A percentile compares a stretch with the other conserved stretches of the same genome.
Conservation (phyloP, 306 rosid genomes). For the Quercus alba region DNA sequence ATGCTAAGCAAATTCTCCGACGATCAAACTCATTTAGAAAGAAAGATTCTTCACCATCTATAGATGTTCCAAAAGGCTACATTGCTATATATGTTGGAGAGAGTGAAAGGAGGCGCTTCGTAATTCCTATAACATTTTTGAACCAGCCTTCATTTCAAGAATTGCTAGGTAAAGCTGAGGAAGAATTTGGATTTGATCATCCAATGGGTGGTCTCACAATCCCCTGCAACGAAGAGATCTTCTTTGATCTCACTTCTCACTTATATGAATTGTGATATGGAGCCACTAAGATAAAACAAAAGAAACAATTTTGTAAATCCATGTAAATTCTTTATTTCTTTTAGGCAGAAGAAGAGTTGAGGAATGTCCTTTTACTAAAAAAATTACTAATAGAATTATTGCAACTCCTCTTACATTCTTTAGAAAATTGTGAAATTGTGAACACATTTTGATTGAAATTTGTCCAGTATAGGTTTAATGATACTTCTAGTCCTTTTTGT, state of each 20-base stretch:
- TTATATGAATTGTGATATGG: neutral
- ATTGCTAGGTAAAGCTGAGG: conserved; percentile 25
- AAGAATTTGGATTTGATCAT: conserved; percentile 39
- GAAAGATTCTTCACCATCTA: neutral
- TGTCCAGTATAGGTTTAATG: no score
- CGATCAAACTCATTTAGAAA: conserved; percentile 4
- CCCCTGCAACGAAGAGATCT: conserved; percentile 35
- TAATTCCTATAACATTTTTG: conserved; percentile 32
- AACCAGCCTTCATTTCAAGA: conserved; percentile 32
- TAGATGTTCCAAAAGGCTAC: conserved; percentile 23
- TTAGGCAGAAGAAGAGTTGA: no score
- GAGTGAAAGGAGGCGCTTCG: conserved; percentile 30
- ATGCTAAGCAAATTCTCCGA: neutral
- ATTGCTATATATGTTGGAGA: conserved; percentile 35
- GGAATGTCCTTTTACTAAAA: no score
- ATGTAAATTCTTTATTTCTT: no score
- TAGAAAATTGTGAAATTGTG: no score
- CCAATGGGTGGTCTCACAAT: conserved; percentile 40
- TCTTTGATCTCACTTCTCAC: conserved; percentile 27
- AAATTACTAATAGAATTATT: no score
- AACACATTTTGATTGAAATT: no score
- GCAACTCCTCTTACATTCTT: no score
- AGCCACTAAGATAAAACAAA: no score
- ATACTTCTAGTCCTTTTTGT: no score
- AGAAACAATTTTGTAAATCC: no score